Base-by-base conservation (phyloP, 768 basidiomycete species). In the Naganishia antarctica region DNA sequence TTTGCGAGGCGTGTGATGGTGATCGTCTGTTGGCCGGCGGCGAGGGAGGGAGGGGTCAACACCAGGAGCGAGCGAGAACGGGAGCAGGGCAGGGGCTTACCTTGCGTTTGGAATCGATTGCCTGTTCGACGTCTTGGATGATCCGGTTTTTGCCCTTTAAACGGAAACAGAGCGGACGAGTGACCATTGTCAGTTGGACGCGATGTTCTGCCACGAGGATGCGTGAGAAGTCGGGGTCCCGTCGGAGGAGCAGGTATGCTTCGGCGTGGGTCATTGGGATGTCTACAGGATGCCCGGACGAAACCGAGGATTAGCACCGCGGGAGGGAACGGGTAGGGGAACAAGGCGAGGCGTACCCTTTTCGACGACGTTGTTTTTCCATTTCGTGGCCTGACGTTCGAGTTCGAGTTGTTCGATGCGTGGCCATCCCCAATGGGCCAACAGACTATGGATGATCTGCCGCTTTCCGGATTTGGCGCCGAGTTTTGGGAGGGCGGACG, bases 261-360 rank as follows among this genome's bases (percentile, higher is more conserved):
- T 57, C 53, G 53, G 53, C 53, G 18, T 57, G 53, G 1, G 53
- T 57, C 53, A 57, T 57, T 9, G 53, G 53, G 32, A 57, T 57
- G 26, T 57, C 53, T 57, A 29, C 23, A 8, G 5, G 11, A 41
- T 9, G 31, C 1, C 7, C 23, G 2, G 16, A n/a, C n/a, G n/a
- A n/a, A n/a, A n/a, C n/a, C n/a, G n/a, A n/a, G n/a, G n/a, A n/a
- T 51, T 13, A 51, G 31, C 31, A 16, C 32, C 50, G 18, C 11
- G 11, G 43, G 13, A 44, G 37, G 16, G 37, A 40, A 40, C 37
- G 7, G 37, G 37, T 40, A 40, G 7, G 8, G 16, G 16, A 16
- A 40, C 37, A 16, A n/a, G 7, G 43, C 43, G n/a, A 32, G 29
- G 28, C 50, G 3, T 13, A 51, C 53, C 53, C 53, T 57, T 57